Evolutionary conservation across 129 eudicot genomes (phyloP).

Genomic region (Centaurea solstitialis): DNA sequence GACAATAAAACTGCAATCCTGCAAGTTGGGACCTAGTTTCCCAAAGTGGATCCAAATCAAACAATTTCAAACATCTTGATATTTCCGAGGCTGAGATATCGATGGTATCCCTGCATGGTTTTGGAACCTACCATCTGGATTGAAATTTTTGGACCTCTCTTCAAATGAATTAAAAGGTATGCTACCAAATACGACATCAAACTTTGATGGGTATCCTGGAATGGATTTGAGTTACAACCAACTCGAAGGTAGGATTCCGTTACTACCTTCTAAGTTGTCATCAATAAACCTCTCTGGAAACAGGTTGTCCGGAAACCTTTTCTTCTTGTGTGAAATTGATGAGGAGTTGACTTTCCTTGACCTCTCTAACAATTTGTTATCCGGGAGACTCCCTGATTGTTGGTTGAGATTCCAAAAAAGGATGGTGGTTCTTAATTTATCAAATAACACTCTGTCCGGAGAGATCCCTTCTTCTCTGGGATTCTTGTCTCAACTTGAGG

Average conservation of each 20-base stretch:
- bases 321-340: constrained; percentile 3
- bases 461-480: constrained; percentile 21
- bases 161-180: constrained; percentile 26
- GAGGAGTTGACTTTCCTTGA: neutral
- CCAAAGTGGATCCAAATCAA: constrained; percentile 41
- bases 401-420: neutral
- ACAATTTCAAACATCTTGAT: constrained; percentile 21
- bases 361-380: constrained; percentile 23
- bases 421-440: constrained; percentile 15
- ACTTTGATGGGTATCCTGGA: neutral
- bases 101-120: constrained; percentile 39
- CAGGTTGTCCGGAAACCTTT: constrained; percentile 20
- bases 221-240: constrained; percentile 15
- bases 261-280: neutral
- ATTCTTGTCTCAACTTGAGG: neutral
- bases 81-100: constrained; percentile 25
- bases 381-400: constrained; percentile 21
- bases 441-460: constrained; percentile 16
- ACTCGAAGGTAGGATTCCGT: neutral
- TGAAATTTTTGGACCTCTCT: neutral
- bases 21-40: constrained; percentile 36
- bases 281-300: constrained; percentile 23
- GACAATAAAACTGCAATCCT: neutral
- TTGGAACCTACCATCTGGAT: constrained; percentile 11
- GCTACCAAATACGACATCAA: constrained; percentile 15